Percentiles rank a stretch among this genome's conserved stretches.
Conservation (phyloP, 106 monocot genomes). For the Dioscorea zingiberensis region DNA sequence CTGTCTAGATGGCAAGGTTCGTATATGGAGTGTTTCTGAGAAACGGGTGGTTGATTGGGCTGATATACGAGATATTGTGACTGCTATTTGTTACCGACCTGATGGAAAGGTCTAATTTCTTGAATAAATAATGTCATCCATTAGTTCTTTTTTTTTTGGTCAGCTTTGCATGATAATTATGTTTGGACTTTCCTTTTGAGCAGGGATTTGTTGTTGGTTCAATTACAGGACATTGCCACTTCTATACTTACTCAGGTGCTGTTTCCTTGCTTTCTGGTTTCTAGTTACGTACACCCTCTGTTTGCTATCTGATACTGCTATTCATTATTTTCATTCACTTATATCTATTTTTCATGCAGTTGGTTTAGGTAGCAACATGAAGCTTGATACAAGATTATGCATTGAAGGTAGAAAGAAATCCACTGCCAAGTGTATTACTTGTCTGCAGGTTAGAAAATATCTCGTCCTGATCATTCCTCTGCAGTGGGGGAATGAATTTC, state of each 20-base stretch:
- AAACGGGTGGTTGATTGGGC: constrained; percentile 71
- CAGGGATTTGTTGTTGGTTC: constrained; percentile 92
- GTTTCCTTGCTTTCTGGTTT: not conserved
- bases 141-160: not conserved
- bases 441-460: constrained; percentile 54
- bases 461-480: not conserved
- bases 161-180: not conserved
- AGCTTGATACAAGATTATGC: constrained; percentile 39
- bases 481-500: no score
- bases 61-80: constrained; percentile 71
- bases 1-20: constrained; percentile 89
- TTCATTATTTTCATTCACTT: no score
- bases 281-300: no score
- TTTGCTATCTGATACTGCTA: no score
- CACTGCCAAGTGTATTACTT: constrained; percentile 49
- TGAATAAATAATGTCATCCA: no score
- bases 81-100: constrained; percentile 61
- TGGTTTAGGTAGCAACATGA: constrained; percentile 29
- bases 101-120: constrained; percentile 58
- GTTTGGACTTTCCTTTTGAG: not conserved
- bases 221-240: constrained; percentile 51
- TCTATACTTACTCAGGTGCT: constrained; percentile 65
- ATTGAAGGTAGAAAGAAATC: constrained; percentile 57
- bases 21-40: constrained; percentile 59
- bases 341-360: not conserved